A percentile compares a stretch with the other conserved stretches of the same genome.
These are phyloP conservation scores for Prototheca wickerhamii DNA, from an alignment of 163 green algal species.

Conservation along the genomic window DNA sequence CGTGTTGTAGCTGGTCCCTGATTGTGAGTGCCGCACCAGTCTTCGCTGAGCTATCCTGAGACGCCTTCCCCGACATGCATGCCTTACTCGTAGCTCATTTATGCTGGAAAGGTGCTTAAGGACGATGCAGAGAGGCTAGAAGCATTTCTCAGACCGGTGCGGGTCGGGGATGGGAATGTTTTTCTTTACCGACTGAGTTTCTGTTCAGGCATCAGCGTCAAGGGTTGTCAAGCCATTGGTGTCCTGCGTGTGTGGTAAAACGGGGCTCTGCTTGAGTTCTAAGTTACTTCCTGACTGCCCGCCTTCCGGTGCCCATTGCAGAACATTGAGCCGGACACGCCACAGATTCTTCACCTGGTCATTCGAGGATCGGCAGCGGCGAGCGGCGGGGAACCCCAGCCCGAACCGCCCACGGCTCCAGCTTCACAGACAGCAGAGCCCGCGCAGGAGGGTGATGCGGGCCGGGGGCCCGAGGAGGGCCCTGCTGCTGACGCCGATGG, in stretches of 20 bases:
- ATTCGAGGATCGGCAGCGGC: background rate
- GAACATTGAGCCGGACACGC: constrained; percentile 9
- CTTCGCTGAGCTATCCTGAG: too few relatives aligned
- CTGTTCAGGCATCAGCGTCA: background rate
- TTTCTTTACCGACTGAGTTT: background rate
- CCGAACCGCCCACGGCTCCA: too few relatives aligned
- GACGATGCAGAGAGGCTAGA: constrained; percentile 7
- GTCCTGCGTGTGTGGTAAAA: background rate
- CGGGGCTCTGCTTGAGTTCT: background rate
- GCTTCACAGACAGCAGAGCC: too few relatives aligned
- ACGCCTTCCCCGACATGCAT: background rate
- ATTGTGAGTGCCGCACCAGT: too few relatives aligned
- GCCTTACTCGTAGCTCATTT: constrained; percentile 17
- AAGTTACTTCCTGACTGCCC: background rate
- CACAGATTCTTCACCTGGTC: constrained; percentile 21
- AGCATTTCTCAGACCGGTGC: constrained; percentile 14
- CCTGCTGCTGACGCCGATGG: background rate
- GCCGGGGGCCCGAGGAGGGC: too few relatives aligned
- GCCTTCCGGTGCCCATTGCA: background rate
- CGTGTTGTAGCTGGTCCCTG: too few relatives aligned
- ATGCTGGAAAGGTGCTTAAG: constrained; percentile 24
- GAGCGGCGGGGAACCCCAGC: background rate
- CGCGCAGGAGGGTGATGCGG: too few relatives aligned
- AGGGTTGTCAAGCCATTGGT: background rate
- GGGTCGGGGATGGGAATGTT: background rate